These are phyloP conservation scores for Vitis hybrid DNA, from an alignment of 177 flowering plant species.

Conservation along the genomic window DNA sequence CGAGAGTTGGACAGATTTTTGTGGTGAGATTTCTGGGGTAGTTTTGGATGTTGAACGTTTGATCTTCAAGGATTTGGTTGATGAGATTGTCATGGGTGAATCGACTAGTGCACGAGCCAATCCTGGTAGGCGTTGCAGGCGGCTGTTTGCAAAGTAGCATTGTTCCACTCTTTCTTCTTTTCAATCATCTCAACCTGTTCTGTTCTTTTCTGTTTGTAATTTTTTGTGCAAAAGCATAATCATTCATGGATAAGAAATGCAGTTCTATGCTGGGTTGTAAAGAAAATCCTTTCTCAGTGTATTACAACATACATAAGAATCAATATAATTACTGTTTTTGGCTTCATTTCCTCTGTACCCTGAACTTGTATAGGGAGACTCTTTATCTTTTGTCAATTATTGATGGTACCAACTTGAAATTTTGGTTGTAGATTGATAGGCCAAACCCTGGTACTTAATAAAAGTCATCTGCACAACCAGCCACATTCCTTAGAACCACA, in stretches of 20 bases:
- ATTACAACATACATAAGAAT: slow-evolving; percentile 15
- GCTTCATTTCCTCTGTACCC: not conserved
- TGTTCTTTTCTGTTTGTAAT: not conserved
- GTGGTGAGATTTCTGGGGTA: slow-evolving; percentile 39
- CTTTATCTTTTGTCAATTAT: not conserved
- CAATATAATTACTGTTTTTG: slow-evolving; percentile 1
- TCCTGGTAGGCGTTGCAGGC: slow-evolving; percentile 48
- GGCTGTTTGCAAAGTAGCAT: slow-evolving; percentile 39
- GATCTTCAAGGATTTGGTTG: slow-evolving; percentile 80
- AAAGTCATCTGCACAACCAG: no score
- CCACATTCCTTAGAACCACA: no score
- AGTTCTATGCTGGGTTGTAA: slow-evolving; percentile 23
- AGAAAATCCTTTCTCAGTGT: slow-evolving; percentile 17
- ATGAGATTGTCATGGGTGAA: slow-evolving; percentile 67
- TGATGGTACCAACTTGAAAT: no score
- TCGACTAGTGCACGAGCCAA: slow-evolving; percentile 34
- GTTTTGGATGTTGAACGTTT: slow-evolving; percentile 74
- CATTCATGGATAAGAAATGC: slow-evolving; percentile 11
- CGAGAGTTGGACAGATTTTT: slow-evolving; percentile 56
- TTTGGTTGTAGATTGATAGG: no score
- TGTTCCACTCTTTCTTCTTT: slow-evolving; percentile 4
- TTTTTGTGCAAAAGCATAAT: slow-evolving; percentile 15
- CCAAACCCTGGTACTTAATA: no score
- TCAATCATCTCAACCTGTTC: not conserved
- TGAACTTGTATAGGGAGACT: not conserved